Evolutionary conservation across 1,284 basidiomycete species (phyloP), one percentile per base, ranked within the genome.

Genomic region (Clitocybe nebularis): DNA sequence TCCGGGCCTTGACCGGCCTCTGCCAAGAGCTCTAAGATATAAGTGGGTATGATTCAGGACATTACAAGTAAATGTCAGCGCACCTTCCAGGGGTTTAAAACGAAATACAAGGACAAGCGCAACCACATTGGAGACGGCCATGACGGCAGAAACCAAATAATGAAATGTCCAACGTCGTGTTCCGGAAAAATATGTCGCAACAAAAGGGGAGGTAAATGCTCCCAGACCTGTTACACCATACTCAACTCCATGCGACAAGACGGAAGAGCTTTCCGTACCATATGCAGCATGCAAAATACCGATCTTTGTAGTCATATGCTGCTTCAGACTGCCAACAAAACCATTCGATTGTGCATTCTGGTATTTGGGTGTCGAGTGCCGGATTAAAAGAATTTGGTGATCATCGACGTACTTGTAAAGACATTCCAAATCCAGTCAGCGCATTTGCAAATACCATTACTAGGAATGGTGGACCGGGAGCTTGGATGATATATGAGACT

Each of bases 141-240:
- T 56, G 0, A 68, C 78, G 1, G 84, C 63, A 0, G 82, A 83
- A 2, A 72, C 68, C 3, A 84, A 60, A 54, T 77, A 89, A 55
- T 84, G 76, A 56, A 75, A 77, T 7, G 77, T 79, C 69, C 77
- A 77, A 38, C 62, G 60, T 3, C 53, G 48, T 43, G 69, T 51
- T 42, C 75, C 67, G 13, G 80, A 65, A 49, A 86, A 86, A 43
- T 83, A 77, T 0, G 85, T 88, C 0, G 83, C 71, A 0, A 80
- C 75, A 2, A 89, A 67, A 0, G 85, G 85, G 0, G 81, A 63
- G 10, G 70, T 63, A 23, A 87, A 75, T 0, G 86, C 86, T 1
- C 84, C 84, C 1, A 78, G 53, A 11, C 17, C n/a, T 24, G 13
- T 0, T 9, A 19, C 10, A 7, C 13, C 13, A 8, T n/a, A 30